Base-by-base conservation (phyloP, 2,329 filamentous ascomycete genomes). In the Sarocladium oryzae region DNA sequence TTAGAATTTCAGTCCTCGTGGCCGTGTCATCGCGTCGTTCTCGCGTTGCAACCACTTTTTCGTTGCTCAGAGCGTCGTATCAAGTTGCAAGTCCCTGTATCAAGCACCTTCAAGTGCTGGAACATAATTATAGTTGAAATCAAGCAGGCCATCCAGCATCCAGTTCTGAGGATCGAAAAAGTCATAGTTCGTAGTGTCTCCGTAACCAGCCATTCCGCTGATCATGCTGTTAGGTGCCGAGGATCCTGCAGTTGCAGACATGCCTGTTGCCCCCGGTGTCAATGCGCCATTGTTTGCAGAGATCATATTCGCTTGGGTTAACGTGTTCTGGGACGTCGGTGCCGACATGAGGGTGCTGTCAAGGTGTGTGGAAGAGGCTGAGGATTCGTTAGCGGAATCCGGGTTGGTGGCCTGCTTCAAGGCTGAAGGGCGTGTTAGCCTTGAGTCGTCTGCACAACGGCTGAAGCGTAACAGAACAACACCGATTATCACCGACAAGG, bases 121-220 rank as follows among this genome's bases (percentile, higher is more conserved):
- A 33, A 77, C 73, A 60, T 80, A 85, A 10, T 75, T 77, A 62
- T 85, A 90, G 56, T 88, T 88, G 63, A 92, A 86, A 63, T 91
- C 87, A 54, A 93, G 75, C 30, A 92, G 75, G 13, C 88, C 88
- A 65, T 96, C 91, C 54, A 96, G 73, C 75, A 95, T 89, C 91
- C 91, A 96, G 66, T 92, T 89, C 60, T 96, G 77, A 1, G 91
- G 89, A 68, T 96, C 90, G 62, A 95, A 96, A 55, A 95, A 89
- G 65, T 95, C 88, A 66, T 90, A 90, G 59, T 83, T 86, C 16
- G 37, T 51, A 5, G 81, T 79, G 51, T 87, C 79, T 57, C 79
- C 77, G 56, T 88, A 85, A 58, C 77, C 46, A n/a, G 24, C 75
- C 55, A 81, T 66, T 26, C 71, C 70, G 23, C 67, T 67, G 49